These are phyloP conservation scores for Pilasporangium apinafurcum DNA, from an alignment of 352 stramenopile genomes.

Conservation along the genomic window DNA sequence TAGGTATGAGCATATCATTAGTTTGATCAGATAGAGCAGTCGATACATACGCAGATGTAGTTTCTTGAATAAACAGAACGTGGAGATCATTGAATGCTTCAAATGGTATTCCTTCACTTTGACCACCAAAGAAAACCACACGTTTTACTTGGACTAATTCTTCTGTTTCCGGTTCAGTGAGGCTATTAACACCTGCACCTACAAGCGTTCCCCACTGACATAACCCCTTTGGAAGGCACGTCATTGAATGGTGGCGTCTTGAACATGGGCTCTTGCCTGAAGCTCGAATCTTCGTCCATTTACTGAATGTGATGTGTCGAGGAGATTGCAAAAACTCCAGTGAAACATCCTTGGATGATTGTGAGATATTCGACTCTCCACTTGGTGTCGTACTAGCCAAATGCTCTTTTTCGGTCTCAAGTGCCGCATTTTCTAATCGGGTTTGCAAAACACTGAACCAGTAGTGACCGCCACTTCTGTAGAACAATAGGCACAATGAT, in stretches of 20 bases:
- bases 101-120: slow-evolving; percentile 62
- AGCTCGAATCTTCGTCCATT: slow-evolving; percentile 57
- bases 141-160: slow-evolving; percentile 24
- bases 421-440: slow-evolving; percentile 9
- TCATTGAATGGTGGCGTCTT: slow-evolving; percentile 61
- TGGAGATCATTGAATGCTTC: slow-evolving; percentile 60
- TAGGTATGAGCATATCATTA: too few species aligned
- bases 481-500: not conserved
- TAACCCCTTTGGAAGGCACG: slow-evolving; percentile 27
- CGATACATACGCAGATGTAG: not conserved
- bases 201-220: slow-evolving; percentile 15
- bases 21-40: too few species aligned
- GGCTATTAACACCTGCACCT: not conserved
- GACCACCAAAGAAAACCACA: slow-evolving; percentile 61
- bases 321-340: slow-evolving; percentile 33
- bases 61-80: slow-evolving; percentile 31
- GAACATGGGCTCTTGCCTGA: slow-evolving; percentile 34
- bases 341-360: slow-evolving; percentile 2
- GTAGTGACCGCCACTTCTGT: slow-evolving; percentile 64
- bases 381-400: not conserved
- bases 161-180: not conserved
- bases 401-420: slow-evolving; percentile 1
- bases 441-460: slow-evolving; percentile 66
- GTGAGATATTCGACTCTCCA: not conserved
- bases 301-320: slow-evolving; percentile 29